phyloP scores from a whole-genome alignment of 768 basidiomycete species.

The Termitomyces sp. region DNA sequence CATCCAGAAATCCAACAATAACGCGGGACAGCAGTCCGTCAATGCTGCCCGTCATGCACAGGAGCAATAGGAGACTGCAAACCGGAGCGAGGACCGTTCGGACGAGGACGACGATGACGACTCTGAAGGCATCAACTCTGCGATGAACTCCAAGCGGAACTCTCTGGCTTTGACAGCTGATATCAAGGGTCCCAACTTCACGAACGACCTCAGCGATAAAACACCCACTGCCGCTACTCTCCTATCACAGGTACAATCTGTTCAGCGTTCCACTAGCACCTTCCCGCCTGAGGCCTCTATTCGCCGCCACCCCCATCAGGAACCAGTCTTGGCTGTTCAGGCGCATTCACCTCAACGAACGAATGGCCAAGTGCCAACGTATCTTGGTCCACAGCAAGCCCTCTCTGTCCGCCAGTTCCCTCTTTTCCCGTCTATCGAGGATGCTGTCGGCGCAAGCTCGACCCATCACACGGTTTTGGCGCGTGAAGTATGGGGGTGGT shows the following conservation, averaged over 20 bases:
- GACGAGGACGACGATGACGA: constrained; percentile 88
- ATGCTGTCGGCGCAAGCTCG: constrained; percentile 71
- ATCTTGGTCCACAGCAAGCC: constrained; percentile 45
- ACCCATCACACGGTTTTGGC: constrained; percentile 78
- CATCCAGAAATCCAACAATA: constrained; percentile 87
- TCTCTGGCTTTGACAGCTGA: constrained; percentile 64
- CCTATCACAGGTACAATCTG: constrained; percentile 72
- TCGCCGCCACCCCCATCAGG: constrained; percentile 64
- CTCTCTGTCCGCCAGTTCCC: constrained; percentile 71
- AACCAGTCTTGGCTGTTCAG: constrained; percentile 46
- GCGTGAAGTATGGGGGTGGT: constrained; percentile 88
- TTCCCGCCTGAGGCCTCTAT: constrained; percentile 73
- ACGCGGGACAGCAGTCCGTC: constrained; percentile 67
- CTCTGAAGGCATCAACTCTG: constrained; percentile 66
- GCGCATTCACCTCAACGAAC: constrained; percentile 51
- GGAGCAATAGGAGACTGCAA: constrained; percentile 57
- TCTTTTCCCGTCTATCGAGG: constrained; percentile 82
- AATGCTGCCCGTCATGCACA: constrained; percentile 70
- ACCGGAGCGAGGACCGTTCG: constrained; percentile 64
- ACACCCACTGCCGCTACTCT: constrained; percentile 79
- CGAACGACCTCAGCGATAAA: constrained; percentile 74
- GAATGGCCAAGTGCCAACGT: constrained; percentile 35
- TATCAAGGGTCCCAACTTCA: constrained; percentile 50
- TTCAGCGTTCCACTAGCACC: constrained; percentile 51
- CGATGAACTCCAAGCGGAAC: constrained; percentile 63